phyloP scores from a whole-genome alignment of 225 moss, liverwort and hornwort genomes.

The Physcomitrium patens region DNA sequence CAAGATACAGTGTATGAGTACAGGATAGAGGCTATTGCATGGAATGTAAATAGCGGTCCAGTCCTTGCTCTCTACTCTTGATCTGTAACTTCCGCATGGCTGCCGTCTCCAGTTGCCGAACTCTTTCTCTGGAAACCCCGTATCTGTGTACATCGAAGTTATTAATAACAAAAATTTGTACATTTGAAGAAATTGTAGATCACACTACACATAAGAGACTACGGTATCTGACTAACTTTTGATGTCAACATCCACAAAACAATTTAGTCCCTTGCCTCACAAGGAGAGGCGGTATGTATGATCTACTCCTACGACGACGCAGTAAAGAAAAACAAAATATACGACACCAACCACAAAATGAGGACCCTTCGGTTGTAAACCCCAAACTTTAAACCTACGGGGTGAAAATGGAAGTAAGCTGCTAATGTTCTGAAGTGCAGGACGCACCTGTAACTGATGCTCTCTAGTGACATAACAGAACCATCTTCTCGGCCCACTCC shows the following conservation, averaged over 20 bases:
- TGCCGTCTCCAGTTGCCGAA: slow-evolving; percentile 70
- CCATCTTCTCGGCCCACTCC: slow-evolving; percentile 89
- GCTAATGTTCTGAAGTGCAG: neutral
- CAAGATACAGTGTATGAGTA: slow-evolving; percentile 39
- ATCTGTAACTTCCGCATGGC: slow-evolving; percentile 74
- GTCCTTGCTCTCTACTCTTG: slow-evolving; percentile 64
- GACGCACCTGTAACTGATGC: slow-evolving; percentile 84
- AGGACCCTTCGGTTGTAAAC: neutral
- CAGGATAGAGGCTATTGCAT: slow-evolving; percentile 36
- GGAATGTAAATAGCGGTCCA: slow-evolving; percentile 65
- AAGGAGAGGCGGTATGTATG: too few relatives aligned
- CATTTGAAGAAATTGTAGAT: neutral
- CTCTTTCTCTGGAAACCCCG: slow-evolving; percentile 72
- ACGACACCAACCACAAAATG: neutral
- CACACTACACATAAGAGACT: neutral
- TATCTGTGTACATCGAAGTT: slow-evolving; percentile 39
- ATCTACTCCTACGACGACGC: neutral
- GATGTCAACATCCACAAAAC: too few relatives aligned
- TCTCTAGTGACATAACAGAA: slow-evolving; percentile 87
- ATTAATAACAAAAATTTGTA: neutral
- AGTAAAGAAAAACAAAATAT: neutral
- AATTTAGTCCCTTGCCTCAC: too few relatives aligned
- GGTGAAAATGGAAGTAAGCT: neutral
- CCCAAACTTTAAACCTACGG: neutral
- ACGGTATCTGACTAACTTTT: too few relatives aligned